Evolutionary conservation across 1,284 basidiomycete species (phyloP), one percentile per base, ranked within the genome.

Genomic region (Volvariella surrecta): DNA sequence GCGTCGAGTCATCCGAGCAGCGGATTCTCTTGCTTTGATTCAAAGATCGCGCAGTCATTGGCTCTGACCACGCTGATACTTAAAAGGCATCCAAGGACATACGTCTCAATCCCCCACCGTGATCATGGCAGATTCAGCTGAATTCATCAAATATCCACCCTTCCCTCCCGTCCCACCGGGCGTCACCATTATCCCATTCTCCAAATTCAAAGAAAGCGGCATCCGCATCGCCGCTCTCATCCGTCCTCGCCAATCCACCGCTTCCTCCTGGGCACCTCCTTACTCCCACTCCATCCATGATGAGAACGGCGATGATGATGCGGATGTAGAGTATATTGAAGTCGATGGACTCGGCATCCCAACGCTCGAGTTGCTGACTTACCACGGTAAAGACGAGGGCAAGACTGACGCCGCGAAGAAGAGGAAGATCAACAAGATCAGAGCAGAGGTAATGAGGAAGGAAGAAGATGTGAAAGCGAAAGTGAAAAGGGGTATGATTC

Each of bases 271-370:
- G n/a, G n/a, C n/a, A n/a, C n/a, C n/a, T n/a, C n/a, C n/a, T n/a
- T n/a, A 38, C 31, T 28, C 22, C 31, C 11, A 31, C 35, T 16
- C 24, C 24, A 28, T 11, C 24, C 24, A 28, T 6, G 24, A 28
- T 10, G 28, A 24, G 13, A 42, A 48, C 13, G 50, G 43, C 35
- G 39, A 35, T 1, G 58, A 64, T 10, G 66, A 66, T 6, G 68
- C 65, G 15, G 54, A 60, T 6, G 6, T 16, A 8, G 34, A 35
- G 13, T 15, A 35, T 35, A 19, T 46, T 30, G 63, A 66, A 50
- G 50, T 59, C 22, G 85, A 88, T 52, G 79, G 71, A 0, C 60
- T 72, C 10, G 80, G 79, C 4, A 74, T 84, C 40, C 78, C 77
- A 0, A 88, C 84, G 3, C 65, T 83, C 31, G 58, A 62, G 18